A percentile compares a stretch with the other conserved stretches of the same genome.
phyloP scores from a whole-genome alignment of 345 rosid species.

The Acer negundo region DNA sequence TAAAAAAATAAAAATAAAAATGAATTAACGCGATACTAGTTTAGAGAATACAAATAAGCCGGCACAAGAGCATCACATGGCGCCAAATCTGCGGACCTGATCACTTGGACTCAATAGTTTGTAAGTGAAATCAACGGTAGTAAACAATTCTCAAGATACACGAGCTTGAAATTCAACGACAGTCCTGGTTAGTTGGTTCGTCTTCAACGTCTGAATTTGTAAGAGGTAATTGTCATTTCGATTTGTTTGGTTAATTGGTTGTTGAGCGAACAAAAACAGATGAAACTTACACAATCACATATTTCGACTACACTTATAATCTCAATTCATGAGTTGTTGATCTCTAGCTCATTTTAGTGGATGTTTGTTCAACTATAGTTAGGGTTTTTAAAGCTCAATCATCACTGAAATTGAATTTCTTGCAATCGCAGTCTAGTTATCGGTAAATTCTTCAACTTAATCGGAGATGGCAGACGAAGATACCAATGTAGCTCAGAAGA shows the following conservation, averaged over 20 bases:
- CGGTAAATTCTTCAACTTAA: neutral
- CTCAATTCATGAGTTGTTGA: neutral
- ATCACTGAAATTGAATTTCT: neutral
- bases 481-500: conserved; percentile 36
- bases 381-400: conserved; percentile 3
- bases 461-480: conserved; percentile 50
- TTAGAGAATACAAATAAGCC: neutral
- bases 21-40: too few relatives aligned
- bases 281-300: too few relatives aligned
- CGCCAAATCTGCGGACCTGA: conserved; percentile 4
- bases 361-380: neutral
- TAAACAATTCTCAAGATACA: neutral
- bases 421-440: neutral
- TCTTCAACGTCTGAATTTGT: conserved; percentile 14
- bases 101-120: neutral
- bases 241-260: neutral
- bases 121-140: conserved; percentile 12
- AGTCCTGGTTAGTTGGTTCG: conserved; percentile 17
- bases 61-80: neutral
- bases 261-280: conserved; percentile 11
- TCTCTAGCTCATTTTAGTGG: neutral
- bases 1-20: too few relatives aligned
- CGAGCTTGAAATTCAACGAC: neutral
- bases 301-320: neutral
- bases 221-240: conserved; percentile 8